A percentile compares a stretch with the other conserved stretches of the same genome.
Evolutionary conservation across 1,139 yeast genomes (phyloP).

Genomic region (Kazachstania sp.): DNA sequence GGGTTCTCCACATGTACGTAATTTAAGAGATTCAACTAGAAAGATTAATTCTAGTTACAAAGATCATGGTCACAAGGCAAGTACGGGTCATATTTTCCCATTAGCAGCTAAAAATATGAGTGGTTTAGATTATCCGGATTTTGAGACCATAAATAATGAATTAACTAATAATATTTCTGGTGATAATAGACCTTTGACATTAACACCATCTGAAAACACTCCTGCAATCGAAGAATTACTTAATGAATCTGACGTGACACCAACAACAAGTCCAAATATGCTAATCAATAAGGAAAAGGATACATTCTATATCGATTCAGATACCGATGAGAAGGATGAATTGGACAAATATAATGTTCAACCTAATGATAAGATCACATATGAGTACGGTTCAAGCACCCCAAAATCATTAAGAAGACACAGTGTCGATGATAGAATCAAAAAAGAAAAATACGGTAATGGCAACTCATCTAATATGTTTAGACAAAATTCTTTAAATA

Average conservation of each 20-base stretch:
- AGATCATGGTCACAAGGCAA: conserved; percentile 3
- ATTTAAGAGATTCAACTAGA: conserved; percentile 2
- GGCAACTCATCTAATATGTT: not conserved
- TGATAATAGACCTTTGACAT: not conserved
- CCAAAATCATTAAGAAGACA: conserved; percentile 4
- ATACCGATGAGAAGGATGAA: not conserved
- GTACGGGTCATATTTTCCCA: conserved; percentile 9
- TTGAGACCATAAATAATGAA: not conserved
- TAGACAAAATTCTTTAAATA: not conserved
- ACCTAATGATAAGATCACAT: not conserved
- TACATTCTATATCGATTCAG: conserved; percentile 1
- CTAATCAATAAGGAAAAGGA: not conserved
- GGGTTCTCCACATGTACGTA: conserved; percentile 8
- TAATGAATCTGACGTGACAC: not conserved
- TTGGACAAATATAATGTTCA: not conserved
- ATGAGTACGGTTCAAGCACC: not conserved
- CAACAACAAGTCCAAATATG: not conserved
- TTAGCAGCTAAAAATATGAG: not conserved
- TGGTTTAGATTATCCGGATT: not conserved
- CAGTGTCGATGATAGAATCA: conserved; percentile 6
- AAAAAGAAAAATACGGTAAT: not conserved
- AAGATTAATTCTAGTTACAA: not conserved
- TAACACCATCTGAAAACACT: not conserved
- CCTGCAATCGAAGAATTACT: not conserved
- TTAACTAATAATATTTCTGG: not conserved